Evolutionary conservation across 2,329 filamentous ascomycete genomes (phyloP), one percentile per base, ranked within the genome.

Genomic region (Cladobotryum protrusum): DNA sequence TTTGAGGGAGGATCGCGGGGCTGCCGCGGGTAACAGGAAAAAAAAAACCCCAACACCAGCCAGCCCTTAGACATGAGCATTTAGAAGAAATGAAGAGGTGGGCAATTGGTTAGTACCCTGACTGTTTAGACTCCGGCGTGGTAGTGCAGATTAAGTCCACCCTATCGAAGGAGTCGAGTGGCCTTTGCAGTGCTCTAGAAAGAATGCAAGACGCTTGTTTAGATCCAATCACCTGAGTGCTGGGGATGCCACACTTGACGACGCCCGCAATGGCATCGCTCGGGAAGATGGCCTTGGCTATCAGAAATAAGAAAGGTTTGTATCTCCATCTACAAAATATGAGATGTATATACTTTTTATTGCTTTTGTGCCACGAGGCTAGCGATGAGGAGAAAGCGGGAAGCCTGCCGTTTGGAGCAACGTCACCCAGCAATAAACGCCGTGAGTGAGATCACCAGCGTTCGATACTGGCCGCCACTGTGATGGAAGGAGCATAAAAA

Each of bases 11-110:
- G 33, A 8, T 52, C 32, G 32, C 20, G 37, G 48, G 46, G 46
- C 46, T 52, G 47, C 32, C 46, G 36, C 47, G 32, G 46, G 36
- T 37, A 52, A 45, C 43, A 40, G 24, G 11, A 43, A 48, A 48
- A 48, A 43, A 29, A 48, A 43, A 37, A 33, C 17, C n/a, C n/a
- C 2, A 37, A 37, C 14, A 29, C 2, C 24, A 29, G 11, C 24
- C 24, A 29, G 24, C 24, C 24, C 6, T 29, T 9, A 29, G 24
- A 8, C 24, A 29, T 29, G 24, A 8, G 24, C 11, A 15, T 19
- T 15, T 33, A 20, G 13, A 35, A 24, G 43, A 39, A 39, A 44
- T 49, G 40, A 43, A n/a, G 13, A 19, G 17, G 18, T 40, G 18
- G 39, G 20, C 45, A 40, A 29, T 40, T 39, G 24, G 17, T 19